Percentiles rank a stretch among this genome's conserved stretches.
Conservation (phyloP, 345 rosid genomes). For the Sisymbrium altissimum region DNA sequence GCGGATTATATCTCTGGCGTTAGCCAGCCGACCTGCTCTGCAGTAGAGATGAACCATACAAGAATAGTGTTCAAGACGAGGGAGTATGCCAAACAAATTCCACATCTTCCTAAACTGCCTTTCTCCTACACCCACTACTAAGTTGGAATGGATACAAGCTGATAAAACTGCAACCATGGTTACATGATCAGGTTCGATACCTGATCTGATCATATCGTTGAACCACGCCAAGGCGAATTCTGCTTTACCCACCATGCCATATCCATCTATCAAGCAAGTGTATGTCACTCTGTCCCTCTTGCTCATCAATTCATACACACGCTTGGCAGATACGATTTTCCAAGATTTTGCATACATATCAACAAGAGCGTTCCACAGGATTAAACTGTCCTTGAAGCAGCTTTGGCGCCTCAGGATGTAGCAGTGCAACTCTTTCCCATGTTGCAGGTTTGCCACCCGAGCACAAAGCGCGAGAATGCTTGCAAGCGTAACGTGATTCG, state of each 20-base stretch:
- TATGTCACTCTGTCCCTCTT: slow-evolving; percentile 67
- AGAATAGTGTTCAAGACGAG: slow-evolving; percentile 59
- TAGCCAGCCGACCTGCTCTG: slow-evolving; percentile 58
- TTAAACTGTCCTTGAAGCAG: slow-evolving; percentile 42
- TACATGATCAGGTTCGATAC: slow-evolving; percentile 64
- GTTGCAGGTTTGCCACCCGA: slow-evolving; percentile 59
- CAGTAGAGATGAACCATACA: slow-evolving; percentile 80
- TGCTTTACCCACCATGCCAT: slow-evolving; percentile 63
- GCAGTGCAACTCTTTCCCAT: slow-evolving; percentile 74
- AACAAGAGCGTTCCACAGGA: slow-evolving; percentile 67
- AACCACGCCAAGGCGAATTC: slow-evolving; percentile 45
- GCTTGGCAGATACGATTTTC: slow-evolving; percentile 45
- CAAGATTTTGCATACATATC: slow-evolving; percentile 77
- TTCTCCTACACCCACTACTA: slow-evolving; percentile 49
- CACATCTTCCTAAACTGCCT: slow-evolving; percentile 32
- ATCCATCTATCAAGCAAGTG: slow-evolving; percentile 74
- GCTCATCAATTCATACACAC: slow-evolving; percentile 53
- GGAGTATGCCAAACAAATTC: slow-evolving; percentile 45
- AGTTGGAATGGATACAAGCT: slow-evolving; percentile 79
- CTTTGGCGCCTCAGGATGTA: slow-evolving; percentile 49
- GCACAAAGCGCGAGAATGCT: slow-evolving; percentile 70
- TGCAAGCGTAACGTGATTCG: slow-evolving; percentile 67
- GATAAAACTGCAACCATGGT: slow-evolving; percentile 80
- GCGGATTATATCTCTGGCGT: slow-evolving; percentile 47
- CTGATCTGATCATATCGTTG: slow-evolving; percentile 46